These are phyloP conservation scores for Arctium lappa DNA, from an alignment of 129 eudicot species.

Conservation along the genomic window DNA sequence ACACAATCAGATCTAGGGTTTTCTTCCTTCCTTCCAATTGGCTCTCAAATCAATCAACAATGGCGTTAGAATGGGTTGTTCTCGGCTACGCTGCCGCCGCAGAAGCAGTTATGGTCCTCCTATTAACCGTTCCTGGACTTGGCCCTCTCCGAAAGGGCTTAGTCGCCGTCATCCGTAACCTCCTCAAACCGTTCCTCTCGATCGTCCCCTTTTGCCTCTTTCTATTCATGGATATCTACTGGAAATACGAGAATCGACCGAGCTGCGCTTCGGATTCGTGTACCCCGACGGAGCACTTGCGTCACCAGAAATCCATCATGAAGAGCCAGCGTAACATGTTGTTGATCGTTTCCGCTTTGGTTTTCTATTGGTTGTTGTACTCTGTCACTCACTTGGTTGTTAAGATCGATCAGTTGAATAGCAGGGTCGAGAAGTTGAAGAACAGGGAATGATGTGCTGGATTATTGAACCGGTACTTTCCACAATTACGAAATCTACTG, in stretches of 20 bases:
- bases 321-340: conserved; percentile 73
- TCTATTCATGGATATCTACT: conserved; percentile 71
- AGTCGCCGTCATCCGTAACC: conserved; percentile 54
- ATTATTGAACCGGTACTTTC: neutral
- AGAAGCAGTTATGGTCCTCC: conserved; percentile 72
- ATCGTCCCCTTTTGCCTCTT: conserved; percentile 79
- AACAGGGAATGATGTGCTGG: conserved; percentile 31
- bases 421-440: conserved; percentile 63
- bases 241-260: conserved; percentile 80
- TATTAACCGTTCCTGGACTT: conserved; percentile 69
- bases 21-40: neutral
- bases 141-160: conserved; percentile 64
- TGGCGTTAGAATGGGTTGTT: conserved; percentile 86
- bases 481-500: neutral
- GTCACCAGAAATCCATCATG: conserved; percentile 82
- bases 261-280: conserved; percentile 55
- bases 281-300: conserved; percentile 52
- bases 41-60: conserved; percentile 17
- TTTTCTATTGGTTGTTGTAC: conserved; percentile 71
- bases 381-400: conserved; percentile 58
- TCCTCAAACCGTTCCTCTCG: conserved; percentile 70
- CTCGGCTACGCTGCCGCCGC: conserved; percentile 80
- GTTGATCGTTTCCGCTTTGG: conserved; percentile 59
- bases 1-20: conserved; percentile 33
- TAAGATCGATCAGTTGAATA: conserved; percentile 48